phyloP scores from a whole-genome alignment of 441 rosid genomes.

The Adansonia madagascariensis region DNA sequence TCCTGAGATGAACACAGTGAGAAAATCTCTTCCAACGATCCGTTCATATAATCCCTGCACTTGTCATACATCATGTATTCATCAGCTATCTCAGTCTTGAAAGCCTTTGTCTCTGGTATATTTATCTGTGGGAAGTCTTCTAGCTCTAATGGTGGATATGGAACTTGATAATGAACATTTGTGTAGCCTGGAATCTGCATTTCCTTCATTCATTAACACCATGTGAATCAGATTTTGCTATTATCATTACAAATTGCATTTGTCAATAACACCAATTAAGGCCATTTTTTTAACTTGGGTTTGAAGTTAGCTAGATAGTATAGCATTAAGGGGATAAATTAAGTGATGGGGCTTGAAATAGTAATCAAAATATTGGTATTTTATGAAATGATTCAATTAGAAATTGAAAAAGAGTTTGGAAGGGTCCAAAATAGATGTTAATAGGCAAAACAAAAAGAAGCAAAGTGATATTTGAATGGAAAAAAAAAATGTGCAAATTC shows the following conservation, averaged over 20 bases:
- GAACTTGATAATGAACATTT: conserved; percentile 47
- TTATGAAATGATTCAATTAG: background rate
- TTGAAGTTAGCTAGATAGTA: background rate
- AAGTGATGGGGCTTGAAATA: background rate
- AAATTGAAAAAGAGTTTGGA: conserved; percentile 10
- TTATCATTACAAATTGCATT: background rate
- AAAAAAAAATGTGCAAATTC: background rate
- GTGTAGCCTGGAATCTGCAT: conserved; percentile 37
- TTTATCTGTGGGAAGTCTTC: conserved; percentile 71
- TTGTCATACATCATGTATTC: conserved; percentile 41
- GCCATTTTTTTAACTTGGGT: background rate
- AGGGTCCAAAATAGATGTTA: background rate
- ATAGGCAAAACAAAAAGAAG: background rate
- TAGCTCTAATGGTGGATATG: conserved; percentile 59
- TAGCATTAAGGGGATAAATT: background rate
- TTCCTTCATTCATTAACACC: conserved; percentile 38
- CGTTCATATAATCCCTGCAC: conserved; percentile 47
- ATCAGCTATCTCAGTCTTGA: conserved; percentile 39
- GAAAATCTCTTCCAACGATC: conserved; percentile 60
- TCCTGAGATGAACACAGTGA: conserved; percentile 50
- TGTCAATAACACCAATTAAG: background rate
- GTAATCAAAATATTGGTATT: background rate
- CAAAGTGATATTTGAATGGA: conserved; percentile 16
- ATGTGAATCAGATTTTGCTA: background rate
- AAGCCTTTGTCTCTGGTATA: conserved; percentile 42